Percentiles rank a stretch among this genome's conserved stretches.
Conservation (phyloP, 495 filamentous ascomycete species). For the Chaetomidium leptoderma region DNA sequence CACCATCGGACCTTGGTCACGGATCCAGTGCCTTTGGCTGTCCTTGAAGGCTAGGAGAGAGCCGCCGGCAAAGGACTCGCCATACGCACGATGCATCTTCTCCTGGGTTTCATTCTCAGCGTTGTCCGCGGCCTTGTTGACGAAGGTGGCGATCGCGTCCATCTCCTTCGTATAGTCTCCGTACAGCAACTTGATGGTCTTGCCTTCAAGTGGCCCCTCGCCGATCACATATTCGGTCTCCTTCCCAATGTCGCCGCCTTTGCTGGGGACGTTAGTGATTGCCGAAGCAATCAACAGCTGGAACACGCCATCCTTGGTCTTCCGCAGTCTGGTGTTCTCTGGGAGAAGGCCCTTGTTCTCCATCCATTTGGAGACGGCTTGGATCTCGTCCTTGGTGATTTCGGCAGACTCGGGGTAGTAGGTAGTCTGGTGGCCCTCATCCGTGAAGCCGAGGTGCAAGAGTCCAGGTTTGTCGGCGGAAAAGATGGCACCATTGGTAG, state of each 20-base stretch:
- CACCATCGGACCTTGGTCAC: conserved; percentile 81
- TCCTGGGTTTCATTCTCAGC: conserved; percentile 82
- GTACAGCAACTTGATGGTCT: conserved; percentile 65
- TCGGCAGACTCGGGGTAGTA: conserved; percentile 87
- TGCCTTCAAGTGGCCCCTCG: conserved; percentile 59
- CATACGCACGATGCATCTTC: conserved; percentile 78
- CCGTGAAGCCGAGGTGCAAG: conserved; percentile 83
- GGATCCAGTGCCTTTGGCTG: conserved; percentile 85
- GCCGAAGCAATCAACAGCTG: conserved; percentile 83
- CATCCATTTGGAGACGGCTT: conserved; percentile 64
- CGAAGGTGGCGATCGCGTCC: conserved; percentile 66
- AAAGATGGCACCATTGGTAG: conserved; percentile 70
- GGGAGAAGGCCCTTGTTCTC: conserved; percentile 65
- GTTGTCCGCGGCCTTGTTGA: conserved; percentile 67
- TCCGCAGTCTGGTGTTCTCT: conserved; percentile 85
- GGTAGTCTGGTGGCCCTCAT: conserved; percentile 76
- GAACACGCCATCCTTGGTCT: conserved; percentile 65
- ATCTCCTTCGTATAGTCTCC: conserved; percentile 81
- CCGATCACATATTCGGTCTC: conserved; percentile 62
- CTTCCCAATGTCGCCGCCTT: conserved; percentile 66
- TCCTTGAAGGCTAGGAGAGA: conserved; percentile 87
- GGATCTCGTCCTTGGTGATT: conserved; percentile 84
- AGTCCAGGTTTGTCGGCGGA: conserved; percentile 58
- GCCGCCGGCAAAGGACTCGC: conserved; percentile 76
- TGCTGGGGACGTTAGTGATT: conserved; percentile 40